These are phyloP conservation scores for Tuber calosporum DNA, from an alignment of 495 filamentous ascomycete genomes.

Conservation along the genomic window DNA sequence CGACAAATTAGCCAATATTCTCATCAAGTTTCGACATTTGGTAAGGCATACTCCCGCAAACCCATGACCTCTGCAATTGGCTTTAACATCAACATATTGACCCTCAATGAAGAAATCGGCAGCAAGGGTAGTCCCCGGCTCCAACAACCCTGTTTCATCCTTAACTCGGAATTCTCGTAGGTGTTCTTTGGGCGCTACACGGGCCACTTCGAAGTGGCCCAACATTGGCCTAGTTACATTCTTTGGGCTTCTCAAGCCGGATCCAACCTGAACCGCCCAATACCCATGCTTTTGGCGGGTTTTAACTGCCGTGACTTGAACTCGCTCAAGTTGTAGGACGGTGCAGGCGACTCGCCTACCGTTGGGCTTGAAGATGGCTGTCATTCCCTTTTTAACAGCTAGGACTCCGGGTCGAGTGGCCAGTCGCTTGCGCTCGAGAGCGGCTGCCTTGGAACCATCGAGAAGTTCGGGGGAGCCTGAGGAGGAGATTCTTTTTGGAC, in stretches of 20 bases:
- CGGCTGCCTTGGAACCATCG: conserved; percentile 65
- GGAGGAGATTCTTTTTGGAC: conserved; percentile 38
- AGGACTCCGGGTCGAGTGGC: conserved; percentile 76
- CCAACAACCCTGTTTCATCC: conserved; percentile 61
- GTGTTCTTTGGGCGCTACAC: conserved; percentile 70
- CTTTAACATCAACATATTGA: conserved; percentile 79
- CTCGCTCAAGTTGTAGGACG: conserved; percentile 85
- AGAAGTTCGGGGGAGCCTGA: conserved; percentile 46
- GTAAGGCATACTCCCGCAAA: conserved; percentile 60
- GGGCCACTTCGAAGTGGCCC: conserved; percentile 73
- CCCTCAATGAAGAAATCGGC: conserved; percentile 85
- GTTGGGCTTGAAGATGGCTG: conserved; percentile 70
- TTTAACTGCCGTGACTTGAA: conserved; percentile 80
- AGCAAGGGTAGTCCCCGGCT: conserved; percentile 62
- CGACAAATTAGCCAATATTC: not conserved
- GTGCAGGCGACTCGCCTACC: conserved; percentile 79
- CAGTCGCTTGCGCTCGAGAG: conserved; percentile 69
- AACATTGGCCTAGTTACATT: conserved; percentile 73
- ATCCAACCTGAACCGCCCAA: conserved; percentile 82
- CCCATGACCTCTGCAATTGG: conserved; percentile 72
- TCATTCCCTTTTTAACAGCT: conserved; percentile 90
- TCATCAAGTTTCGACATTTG: conserved; percentile 28
- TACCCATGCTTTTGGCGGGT: conserved; percentile 75
- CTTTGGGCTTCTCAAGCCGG: conserved; percentile 63
- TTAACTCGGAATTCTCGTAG: conserved; percentile 80